Conservation (phyloP, 495 filamentous ascomycete species). For the Podospora conica region DNA sequence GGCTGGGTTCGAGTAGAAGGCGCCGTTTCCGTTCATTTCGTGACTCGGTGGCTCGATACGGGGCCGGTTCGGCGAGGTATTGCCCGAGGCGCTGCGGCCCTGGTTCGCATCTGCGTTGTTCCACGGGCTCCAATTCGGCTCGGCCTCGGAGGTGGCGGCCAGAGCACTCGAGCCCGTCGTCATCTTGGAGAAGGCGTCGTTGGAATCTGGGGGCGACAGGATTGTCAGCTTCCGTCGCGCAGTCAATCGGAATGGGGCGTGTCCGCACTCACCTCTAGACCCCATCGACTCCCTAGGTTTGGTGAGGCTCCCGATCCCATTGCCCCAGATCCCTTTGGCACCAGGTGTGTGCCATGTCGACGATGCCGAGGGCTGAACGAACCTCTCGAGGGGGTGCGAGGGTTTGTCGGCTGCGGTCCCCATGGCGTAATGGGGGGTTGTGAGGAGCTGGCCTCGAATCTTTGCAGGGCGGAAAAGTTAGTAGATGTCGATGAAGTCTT, state of each 20-base stretch:
- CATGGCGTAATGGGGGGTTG: constrained; percentile 24
- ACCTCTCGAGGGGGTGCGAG: constrained; percentile 28
- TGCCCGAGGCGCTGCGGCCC: constrained; percentile 22
- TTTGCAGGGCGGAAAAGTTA: constrained; percentile 17
- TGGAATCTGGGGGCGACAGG: constrained; percentile 25
- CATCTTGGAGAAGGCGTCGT: constrained; percentile 32
- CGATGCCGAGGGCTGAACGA: constrained; percentile 39
- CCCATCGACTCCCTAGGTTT: constrained; percentile 35
- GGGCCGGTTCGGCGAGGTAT: constrained; percentile 27
- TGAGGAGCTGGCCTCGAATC: constrained; percentile 33
- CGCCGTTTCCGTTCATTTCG: constrained; percentile 34
- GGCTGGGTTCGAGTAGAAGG: constrained; percentile 35
- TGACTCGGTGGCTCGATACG: constrained; percentile 27
- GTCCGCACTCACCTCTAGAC: constrained; percentile 38
- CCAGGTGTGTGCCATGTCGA: constrained; percentile 41
- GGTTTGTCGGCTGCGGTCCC: constrained; percentile 33
- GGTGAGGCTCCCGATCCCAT: constrained; percentile 44
- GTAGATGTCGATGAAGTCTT: neutral
- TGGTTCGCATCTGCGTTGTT: constrained; percentile 40
- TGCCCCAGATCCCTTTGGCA: constrained; percentile 58
- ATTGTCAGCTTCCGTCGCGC: constrained; percentile 18
- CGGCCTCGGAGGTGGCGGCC: constrained; percentile 57
- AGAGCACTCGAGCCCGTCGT: constrained; percentile 58
- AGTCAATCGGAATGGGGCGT: neutral
- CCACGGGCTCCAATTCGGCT: constrained; percentile 51